phyloP scores from a whole-genome alignment of 2,329 filamentous ascomycete genomes.

The Phialemoniopsis sp. region DNA sequence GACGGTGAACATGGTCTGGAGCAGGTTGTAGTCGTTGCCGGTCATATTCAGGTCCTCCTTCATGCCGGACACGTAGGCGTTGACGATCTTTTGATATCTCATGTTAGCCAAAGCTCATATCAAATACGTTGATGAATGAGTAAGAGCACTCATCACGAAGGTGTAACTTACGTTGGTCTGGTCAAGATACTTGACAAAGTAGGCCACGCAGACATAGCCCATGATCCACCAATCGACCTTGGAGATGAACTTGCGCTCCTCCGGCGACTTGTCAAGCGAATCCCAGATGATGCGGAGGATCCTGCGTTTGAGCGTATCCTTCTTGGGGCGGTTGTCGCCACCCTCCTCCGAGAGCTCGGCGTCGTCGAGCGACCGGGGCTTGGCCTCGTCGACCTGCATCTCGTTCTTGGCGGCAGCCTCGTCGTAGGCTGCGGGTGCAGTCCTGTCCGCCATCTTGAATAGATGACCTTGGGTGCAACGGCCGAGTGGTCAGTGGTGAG shows the following conservation, averaged over 20 bases:
- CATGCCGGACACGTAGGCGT: constrained; percentile 21
- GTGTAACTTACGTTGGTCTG: constrained; percentile 20
- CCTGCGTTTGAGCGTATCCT: not conserved
- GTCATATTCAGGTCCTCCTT: constrained; percentile 16
- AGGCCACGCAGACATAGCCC: constrained; percentile 27
- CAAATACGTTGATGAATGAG: no score
- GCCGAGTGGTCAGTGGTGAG: no score
- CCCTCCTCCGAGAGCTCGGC: not conserved
- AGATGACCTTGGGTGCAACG: no score
- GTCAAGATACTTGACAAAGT: constrained; percentile 33
- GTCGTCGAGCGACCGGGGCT: not conserved
- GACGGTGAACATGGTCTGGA: constrained; percentile 49
- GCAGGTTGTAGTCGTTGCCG: constrained; percentile 49
- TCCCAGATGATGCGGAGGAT: constrained; percentile 1
- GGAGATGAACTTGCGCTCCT: constrained; percentile 23
- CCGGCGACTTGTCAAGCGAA: constrained; percentile 14
- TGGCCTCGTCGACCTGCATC: not conserved
- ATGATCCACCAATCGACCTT: constrained; percentile 28
- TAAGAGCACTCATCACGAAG: no score
- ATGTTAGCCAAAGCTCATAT: no score
- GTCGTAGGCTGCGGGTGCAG: not conserved
- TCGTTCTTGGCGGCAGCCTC: not conserved
- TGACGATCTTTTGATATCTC: constrained; percentile 2
- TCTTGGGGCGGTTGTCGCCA: not conserved
- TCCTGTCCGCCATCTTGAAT: no score